Base-by-base conservation (phyloP, 495 filamentous ascomycete genomes). In the Melanomma pulvis-pyrius region DNA sequence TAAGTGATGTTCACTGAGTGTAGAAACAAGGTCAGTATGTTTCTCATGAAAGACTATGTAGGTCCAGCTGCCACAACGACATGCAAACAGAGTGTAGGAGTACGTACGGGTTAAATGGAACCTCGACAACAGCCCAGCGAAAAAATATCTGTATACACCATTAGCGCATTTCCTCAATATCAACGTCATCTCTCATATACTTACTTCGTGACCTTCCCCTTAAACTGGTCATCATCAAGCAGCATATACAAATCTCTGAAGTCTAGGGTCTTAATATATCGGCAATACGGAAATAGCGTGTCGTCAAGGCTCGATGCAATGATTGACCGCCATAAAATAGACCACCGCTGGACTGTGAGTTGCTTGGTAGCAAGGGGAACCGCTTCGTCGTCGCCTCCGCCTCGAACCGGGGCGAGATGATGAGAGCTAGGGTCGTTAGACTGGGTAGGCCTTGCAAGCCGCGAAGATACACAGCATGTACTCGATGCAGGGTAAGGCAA, bases 241-340 rank as follows among this genome's bases (percentile, higher is more conserved):
- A 90, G 79, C 22, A 83, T 71, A 36, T 77, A 67, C 3, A 92
- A 78, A 65, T 87, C 86, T 61, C 83, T 75, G 1, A 91, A 78
- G 68, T 88, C 82, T 28, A 93, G 76, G 24, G 79, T 72, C 29
- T 84, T 84, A 48, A 92, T 82, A 74, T 88, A 91, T 32, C 81
- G 79, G 69, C 84, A 88, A 68, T 93, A 92, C 0, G 88, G 88
- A 63, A 85, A 88, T 29, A 82, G 76, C 0, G 90, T 90, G 64
- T 80, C 74, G 12, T 81, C 83, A 29, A 89, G 57, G 63, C 86
- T 86, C 1, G 90, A 92, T 7, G 86, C 76, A 57, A 90, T 82
- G 53, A 92, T 83, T 7, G 87, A 87, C 34, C 83, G 81, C 90
- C 90, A 92, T 34, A 90, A 75, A 4, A 83, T 78, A 15, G 85